Percentiles rank a stretch among this genome's conserved stretches.
phyloP scores from a whole-genome alignment of 192 early-diverging fungal genomes.

The Coemansia sp. region DNA sequence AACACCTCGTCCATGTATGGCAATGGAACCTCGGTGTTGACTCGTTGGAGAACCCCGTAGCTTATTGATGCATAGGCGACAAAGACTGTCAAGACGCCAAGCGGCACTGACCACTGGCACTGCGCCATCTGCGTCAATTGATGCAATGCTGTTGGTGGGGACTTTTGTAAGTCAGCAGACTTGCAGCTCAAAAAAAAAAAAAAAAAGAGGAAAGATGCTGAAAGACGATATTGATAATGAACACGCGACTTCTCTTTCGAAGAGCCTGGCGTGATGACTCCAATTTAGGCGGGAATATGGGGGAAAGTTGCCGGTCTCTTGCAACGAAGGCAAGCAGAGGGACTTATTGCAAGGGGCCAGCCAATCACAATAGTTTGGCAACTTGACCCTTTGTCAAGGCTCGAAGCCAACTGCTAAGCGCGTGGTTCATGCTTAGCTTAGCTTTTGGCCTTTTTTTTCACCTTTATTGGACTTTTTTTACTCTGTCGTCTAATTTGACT shows the following conservation, averaged over 20 bases:
- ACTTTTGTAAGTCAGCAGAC: neutral
- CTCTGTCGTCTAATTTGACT: neutral
- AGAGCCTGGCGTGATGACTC: neutral
- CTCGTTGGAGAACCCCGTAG: constrained; percentile 30
- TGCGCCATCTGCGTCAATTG: neutral
- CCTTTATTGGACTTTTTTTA: neutral
- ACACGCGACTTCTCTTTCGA: neutral
- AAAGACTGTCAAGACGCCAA: constrained; percentile 20
- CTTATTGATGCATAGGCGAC: constrained; percentile 29
- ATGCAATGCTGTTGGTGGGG: too few species aligned
- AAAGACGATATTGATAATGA: neutral
- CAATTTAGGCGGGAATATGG: constrained; percentile 5
- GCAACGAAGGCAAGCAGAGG: neutral
- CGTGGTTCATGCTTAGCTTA: constrained; percentile 6
- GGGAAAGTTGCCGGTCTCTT: neutral
- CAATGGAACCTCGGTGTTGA: constrained; percentile 21
- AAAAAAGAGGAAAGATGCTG: neutral
- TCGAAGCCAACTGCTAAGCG: neutral
- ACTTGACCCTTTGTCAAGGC: neutral
- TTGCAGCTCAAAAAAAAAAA: neutral
- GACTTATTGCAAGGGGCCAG: neutral
- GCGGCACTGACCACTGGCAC: neutral
- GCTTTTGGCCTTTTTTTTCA: constrained; percentile 18
- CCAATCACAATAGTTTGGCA: neutral
- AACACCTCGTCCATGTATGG: constrained; percentile 89